A percentile compares a stretch with the other conserved stretches of the same genome.
Evolutionary conservation across 139 green algal genomes (phyloP).

Genomic region (Coelastrella sp.): DNA sequence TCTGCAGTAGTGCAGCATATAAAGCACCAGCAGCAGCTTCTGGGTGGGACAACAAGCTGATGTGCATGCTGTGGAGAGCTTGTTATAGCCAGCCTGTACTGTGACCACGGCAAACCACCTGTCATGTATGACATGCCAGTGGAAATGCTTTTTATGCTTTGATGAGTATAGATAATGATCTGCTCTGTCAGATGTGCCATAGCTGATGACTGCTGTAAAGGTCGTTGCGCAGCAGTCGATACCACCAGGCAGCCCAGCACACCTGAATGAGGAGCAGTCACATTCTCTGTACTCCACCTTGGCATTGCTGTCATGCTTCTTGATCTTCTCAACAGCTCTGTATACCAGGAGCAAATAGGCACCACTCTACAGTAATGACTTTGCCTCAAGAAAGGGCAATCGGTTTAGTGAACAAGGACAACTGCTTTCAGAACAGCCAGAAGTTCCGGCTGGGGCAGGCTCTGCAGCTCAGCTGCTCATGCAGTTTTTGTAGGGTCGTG

Average conservation of each 20-base stretch:
- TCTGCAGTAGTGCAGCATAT: background rate
- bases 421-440: too few species aligned
- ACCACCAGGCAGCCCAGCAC: background rate
- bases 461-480: too few species aligned
- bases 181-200: background rate
- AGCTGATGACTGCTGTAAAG: background rate
- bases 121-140: background rate
- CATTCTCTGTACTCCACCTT: slow-evolving; percentile 4
- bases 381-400: too few species aligned
- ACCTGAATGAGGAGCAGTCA: background rate
- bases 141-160: too few species aligned
- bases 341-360: background rate
- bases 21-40: background rate
- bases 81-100: too few species aligned
- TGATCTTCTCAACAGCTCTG: slow-evolving; percentile 24
- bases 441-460: too few species aligned
- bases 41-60: background rate
- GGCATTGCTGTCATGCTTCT: background rate
- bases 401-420: too few species aligned
- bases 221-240: too few species aligned
- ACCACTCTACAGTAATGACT: too few species aligned
- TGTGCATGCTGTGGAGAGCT: background rate
- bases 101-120: background rate
- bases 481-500: too few species aligned
- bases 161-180: too few species aligned